Base-by-base conservation (phyloP, 202 grass and related monocot species). In the Eragrostis tef region DNA sequence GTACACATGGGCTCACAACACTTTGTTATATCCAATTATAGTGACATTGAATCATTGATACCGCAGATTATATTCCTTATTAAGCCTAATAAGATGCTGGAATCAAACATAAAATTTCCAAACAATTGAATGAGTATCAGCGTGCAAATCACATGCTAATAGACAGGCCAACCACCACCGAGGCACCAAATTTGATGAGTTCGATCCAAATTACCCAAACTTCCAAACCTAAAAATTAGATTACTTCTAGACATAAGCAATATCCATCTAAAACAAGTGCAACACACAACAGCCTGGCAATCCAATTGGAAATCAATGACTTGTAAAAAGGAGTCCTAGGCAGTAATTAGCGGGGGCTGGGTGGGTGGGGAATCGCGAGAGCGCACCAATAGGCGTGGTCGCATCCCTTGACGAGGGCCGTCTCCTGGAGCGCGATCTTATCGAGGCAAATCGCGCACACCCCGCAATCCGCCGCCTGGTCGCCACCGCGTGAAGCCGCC, bases 331-430 rank as follows among this genome's bases (percentile, higher is more conserved):
- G 15, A 21, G 54, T 15, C 2, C 3, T 13, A 0, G 3, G 58
- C 0, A 7, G 24, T 47, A 63, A 66, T 17, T 25, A n/a, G 15
- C 0, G 48, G 0, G 9, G 29, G 29, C 2, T 24, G 11, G 16
- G n/a, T n/a, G n/a, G 12, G 6, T 2, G 3, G 5, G 21, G 29
- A 16, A 10, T 19, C 4, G 13, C 19, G 19, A 10, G 9, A 49
- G 73, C 90, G 74, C 83, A 98, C 96, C 92, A 98, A 82, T 98
- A 95, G 8, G 92, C 92, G 77, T 98, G 96, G 65, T 99, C 96
- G 93, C 96, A 99, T 10, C 96, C 96, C 90, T 93, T 99, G 62
- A 96, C 87, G 49, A 99, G 88, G 9, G 96, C 93, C 54, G 87
- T 99, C 68, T 99, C 96, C 89, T 90, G 87, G 57, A 95, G 89